Percentiles rank a stretch among this genome's conserved stretches.
phyloP scores from a whole-genome alignment of 1,284 basidiomycete genomes.

The Thelephora terrestris region DNA sequence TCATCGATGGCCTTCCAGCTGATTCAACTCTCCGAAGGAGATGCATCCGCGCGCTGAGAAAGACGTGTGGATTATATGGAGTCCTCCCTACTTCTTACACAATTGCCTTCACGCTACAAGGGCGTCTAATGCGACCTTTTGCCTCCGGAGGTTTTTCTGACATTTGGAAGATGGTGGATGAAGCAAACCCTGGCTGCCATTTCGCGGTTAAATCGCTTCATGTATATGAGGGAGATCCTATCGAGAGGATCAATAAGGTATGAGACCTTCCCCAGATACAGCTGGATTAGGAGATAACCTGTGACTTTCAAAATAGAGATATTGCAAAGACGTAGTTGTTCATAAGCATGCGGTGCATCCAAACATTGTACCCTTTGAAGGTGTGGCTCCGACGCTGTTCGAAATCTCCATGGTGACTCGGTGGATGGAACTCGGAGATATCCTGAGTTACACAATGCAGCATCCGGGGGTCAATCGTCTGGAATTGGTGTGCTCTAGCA shows the following conservation, averaged over 20 bases:
- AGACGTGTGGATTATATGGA: neutral
- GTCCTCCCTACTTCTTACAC: neutral
- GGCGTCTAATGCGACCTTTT: neutral
- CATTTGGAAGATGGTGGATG: slow-evolving; percentile 1
- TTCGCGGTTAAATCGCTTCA: slow-evolving; percentile 9
- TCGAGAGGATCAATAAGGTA: too few species aligned
- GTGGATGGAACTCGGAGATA: slow-evolving; percentile 7
- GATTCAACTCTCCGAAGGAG: neutral
- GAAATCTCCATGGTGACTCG: slow-evolving; percentile 6
- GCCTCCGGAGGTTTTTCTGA: slow-evolving; percentile 10
- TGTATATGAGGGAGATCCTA: neutral
- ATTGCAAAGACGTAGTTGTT: slow-evolving; percentile 7
- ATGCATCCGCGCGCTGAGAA: too few species aligned
- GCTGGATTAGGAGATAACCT: too few species aligned
- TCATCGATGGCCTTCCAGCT: neutral
- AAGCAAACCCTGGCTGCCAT: too few species aligned
- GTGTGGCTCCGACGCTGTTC: slow-evolving; percentile 3
- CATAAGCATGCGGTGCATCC: slow-evolving; percentile 4
- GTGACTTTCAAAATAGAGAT: neutral
- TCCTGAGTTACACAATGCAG: too few species aligned
- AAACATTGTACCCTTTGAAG: slow-evolving; percentile 7
- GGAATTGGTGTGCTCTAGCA: too few species aligned
- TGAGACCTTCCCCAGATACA: too few species aligned
- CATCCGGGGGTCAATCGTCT: too few species aligned
- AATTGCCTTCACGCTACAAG: neutral